These are phyloP conservation scores for Euphorbia corollata DNA, from an alignment of 441 rosid species.

Conservation along the genomic window DNA sequence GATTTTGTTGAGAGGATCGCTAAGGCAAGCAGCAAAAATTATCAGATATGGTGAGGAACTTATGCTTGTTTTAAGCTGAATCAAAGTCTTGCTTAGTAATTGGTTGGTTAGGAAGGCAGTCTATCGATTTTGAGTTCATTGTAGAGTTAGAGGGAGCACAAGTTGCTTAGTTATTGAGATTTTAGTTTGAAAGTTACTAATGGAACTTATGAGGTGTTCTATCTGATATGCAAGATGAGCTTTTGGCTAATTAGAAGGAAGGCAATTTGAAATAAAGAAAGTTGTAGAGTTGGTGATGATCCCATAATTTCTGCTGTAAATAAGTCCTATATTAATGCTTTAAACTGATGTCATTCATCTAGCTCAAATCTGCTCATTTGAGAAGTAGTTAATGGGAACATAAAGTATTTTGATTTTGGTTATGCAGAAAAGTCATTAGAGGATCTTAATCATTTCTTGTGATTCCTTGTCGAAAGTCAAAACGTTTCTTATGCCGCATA, in stretches of 20 bases:
- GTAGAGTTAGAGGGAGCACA: too few relatives aligned
- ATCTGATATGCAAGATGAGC: neutral
- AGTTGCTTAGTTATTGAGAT: neutral
- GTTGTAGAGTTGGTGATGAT: neutral
- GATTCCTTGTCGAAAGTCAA: neutral
- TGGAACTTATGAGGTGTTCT: neutral
- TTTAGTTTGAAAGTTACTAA: neutral
- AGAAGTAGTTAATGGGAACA: neutral
- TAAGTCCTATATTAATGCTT: neutral
- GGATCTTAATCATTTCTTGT: neutral
- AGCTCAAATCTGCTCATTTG: neutral
- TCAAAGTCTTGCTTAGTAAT: neutral
- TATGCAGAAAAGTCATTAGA: neutral
- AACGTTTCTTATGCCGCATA: neutral
- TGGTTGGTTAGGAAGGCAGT: neutral
- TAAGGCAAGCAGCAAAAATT: constrained; percentile 64
- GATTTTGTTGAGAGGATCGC: constrained; percentile 53
- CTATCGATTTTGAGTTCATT: neutral
- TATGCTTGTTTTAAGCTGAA: neutral
- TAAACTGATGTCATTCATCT: neutral
- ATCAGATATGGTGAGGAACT: constrained; percentile 74
- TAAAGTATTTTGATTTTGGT: neutral
- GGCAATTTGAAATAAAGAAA: neutral
- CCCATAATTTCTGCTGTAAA: neutral
- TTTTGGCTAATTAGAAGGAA: neutral